Percentiles rank a stretch among this genome's conserved stretches.
phyloP scores from a whole-genome alignment of 345 rosid genomes.

The Mallotus nudiflorus region DNA sequence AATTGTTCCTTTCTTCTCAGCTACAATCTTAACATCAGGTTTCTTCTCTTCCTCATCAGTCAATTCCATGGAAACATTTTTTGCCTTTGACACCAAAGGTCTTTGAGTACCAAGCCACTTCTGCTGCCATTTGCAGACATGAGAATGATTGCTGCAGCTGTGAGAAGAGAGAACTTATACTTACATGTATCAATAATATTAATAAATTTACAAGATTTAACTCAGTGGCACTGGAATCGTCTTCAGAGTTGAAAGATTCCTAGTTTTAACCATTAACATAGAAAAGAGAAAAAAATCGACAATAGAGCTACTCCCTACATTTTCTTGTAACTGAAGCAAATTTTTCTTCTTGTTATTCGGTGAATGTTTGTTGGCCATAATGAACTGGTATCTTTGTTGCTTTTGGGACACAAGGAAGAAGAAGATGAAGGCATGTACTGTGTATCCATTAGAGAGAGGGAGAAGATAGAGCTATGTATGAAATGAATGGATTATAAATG shows the following conservation, averaged over 20 bases:
- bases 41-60: neutral
- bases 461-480: conserved; percentile 1
- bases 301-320: conserved; percentile 23
- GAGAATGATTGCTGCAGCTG: conserved; percentile 15
- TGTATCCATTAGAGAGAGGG: conserved; percentile 20
- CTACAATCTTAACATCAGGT: neutral
- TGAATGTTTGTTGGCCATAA: neutral
- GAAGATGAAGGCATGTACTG: conserved; percentile 14
- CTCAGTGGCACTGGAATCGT: no score
- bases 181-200: neutral
- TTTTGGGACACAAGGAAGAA: conserved; percentile 20
- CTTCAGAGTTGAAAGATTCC: no score
- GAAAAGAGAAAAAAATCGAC: neutral
- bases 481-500: conserved; percentile 23
- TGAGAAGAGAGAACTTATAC: neutral
- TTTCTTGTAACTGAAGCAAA: conserved; percentile 21
- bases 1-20: conserved; percentile 47
- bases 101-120: conserved; percentile 3
- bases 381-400: conserved; percentile 10
- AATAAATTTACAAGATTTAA: no score
- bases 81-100: conserved; percentile 12
- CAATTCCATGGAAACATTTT: conserved; percentile 20
- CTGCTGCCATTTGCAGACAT: conserved; percentile 30
- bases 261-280: neutral
- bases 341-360: neutral